Base-by-base conservation (phyloP, 2,329 filamentous ascomycete species). In the Stachybotrys chlorohalonatus region DNA sequence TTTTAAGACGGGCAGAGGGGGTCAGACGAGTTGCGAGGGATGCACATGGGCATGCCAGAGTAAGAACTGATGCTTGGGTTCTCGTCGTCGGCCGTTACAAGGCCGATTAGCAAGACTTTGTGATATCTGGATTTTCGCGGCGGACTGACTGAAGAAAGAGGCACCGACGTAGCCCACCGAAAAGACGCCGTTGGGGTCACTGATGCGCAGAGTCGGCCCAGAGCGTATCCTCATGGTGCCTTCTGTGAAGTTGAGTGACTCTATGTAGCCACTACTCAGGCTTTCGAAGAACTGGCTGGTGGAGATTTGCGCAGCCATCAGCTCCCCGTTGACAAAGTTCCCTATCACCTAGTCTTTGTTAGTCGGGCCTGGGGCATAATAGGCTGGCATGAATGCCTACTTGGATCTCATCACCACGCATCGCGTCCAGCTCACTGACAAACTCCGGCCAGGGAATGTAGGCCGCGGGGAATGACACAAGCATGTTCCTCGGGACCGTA, bases 11-110 rank as follows among this genome's bases (percentile, higher is more conserved):
- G 69, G 51, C 70, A 73, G 1, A 69, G 58, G 0, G 69, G 65
- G 31, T 73, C 70, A 1, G 65, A 66, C 30, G 63, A 55, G 24
- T 70, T 72, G 15, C 77, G 68, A 0, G 75, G 76, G 16, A 79
- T 73, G 54, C 76, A 80, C 76, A 79, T 79, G 2, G 76, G 77
- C 52, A 78, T 79, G 0, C 77, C 77, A 11, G 72, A 74, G 62
- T 77, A 79, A 1, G 75, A 72, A 2, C 68, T 71, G 53, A 79
- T 69, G 52, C 71, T 74, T 0, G 77, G 76, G 55, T 72, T 79
- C 55, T 73, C 66, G 53, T 77, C 75, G 57, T 79, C 77, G 1
- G 74, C 74, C 0, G 74, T 30, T 51, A 11, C 47, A 17, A 13
- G 24, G 6, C n/a, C 6, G 11, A 7, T 49, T 7, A 49, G 49